Evolutionary conservation across 495 filamentous ascomycete species (phyloP).

Genomic region (Xylaria scruposa): DNA sequence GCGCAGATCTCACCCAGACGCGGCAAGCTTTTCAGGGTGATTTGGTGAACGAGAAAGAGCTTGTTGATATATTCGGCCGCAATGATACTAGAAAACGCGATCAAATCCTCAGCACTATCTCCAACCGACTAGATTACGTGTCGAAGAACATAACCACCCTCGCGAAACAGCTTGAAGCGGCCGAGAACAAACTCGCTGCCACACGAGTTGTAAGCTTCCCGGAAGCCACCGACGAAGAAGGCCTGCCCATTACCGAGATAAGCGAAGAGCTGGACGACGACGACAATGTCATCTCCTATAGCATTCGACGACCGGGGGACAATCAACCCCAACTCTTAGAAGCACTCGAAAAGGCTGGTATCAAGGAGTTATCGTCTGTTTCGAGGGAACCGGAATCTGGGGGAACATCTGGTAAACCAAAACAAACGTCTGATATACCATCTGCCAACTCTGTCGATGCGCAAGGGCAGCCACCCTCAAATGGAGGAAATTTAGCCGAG

Average conservation of each 20-base stretch:
- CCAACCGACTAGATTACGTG: conserved; percentile 85
- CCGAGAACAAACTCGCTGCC: conserved; percentile 70
- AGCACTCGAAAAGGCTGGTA: conserved; percentile 72
- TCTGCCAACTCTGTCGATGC: conserved; percentile 6
- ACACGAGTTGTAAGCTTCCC: conserved; percentile 52
- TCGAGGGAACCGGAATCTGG: conserved; percentile 27
- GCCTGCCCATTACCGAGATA: conserved; percentile 81
- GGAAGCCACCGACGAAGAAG: conserved; percentile 65
- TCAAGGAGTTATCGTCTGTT: conserved; percentile 56
- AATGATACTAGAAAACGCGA: conserved; percentile 55
- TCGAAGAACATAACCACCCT: conserved; percentile 75
- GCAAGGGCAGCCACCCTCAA: neutral
- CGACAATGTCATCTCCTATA: conserved; percentile 76
- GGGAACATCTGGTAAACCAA: neutral
- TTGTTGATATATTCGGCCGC: conserved; percentile 69
- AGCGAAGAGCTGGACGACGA: conserved; percentile 91
- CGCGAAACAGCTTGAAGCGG: conserved; percentile 69
- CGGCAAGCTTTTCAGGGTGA: conserved; percentile 51
- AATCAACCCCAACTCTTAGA: conserved; percentile 67
- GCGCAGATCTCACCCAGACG: conserved; percentile 53
- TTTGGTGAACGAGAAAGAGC: conserved; percentile 58
- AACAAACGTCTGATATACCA: neutral
- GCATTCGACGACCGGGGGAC: conserved; percentile 65
- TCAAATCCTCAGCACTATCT: conserved; percentile 73
- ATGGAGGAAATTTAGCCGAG: conserved; percentile 16